Conservation (phyloP, 208 protist species). For the Angomonas deanei region DNA sequence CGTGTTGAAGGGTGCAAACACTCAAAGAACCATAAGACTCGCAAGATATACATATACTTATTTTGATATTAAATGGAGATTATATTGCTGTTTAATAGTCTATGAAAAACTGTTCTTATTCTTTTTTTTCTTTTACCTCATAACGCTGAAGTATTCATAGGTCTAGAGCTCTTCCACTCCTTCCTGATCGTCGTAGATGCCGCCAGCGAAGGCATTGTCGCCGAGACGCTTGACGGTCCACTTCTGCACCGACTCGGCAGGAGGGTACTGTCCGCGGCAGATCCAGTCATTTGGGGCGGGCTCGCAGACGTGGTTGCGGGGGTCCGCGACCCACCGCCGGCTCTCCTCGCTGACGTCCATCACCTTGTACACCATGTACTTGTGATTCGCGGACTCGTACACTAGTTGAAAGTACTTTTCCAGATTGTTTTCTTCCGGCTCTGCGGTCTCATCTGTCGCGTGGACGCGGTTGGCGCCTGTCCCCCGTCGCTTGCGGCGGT, state of each 20-base stretch:
- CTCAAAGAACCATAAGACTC: no score
- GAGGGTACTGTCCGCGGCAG: conserved; percentile 70
- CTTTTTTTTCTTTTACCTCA: conserved; percentile 1
- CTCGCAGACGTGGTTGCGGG: conserved; percentile 42
- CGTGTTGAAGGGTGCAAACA: no score
- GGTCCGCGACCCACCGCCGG: conserved; percentile 54
- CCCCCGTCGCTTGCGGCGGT: no score
- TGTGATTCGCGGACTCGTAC: conserved; percentile 93
- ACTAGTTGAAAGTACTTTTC: no score
- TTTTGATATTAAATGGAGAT: not conserved
- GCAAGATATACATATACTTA: not conserved
- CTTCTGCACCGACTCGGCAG: conserved; percentile 57
- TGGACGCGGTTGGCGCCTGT: no score
- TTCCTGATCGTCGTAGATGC: no score
- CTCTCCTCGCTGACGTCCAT: conserved; percentile 72
- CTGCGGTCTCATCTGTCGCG: no score
- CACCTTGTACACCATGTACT: conserved; percentile 97
- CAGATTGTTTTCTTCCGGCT: no score
- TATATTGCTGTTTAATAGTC: not conserved
- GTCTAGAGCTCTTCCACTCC: no score
- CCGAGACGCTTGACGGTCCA: conserved; percentile 47
- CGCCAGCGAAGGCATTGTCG: no score
- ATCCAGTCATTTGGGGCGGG: conserved; percentile 45
- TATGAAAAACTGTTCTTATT: not conserved
- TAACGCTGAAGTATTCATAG: not conserved